A percentile compares a stretch with the other conserved stretches of the same genome.
phyloP scores from a whole-genome alignment of 768 basidiomycete genomes.

The Podaxis pistillaris region DNA sequence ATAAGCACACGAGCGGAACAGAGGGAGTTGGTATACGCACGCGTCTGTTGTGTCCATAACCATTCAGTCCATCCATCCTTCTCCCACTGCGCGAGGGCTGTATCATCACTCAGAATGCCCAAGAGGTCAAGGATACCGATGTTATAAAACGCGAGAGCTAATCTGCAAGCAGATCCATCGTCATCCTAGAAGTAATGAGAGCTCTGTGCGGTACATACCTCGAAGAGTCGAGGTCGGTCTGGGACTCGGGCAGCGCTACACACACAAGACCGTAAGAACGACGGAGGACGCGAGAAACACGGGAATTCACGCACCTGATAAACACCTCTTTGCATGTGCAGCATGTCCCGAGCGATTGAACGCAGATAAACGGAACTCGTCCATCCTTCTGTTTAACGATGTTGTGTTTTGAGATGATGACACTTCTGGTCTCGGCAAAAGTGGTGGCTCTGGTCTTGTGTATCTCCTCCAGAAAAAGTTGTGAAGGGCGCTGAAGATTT shows the following conservation, averaged over 20 bases:
- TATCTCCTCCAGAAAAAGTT: conserved; percentile 7
- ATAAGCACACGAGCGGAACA: background rate
- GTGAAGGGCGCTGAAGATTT: conserved; percentile 5
- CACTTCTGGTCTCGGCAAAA: background rate
- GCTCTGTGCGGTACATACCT: conserved; percentile 41
- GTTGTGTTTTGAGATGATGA: background rate
- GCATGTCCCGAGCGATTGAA: conserved; percentile 55
- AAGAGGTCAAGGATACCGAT: conserved; percentile 82
- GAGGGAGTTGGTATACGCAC: conserved; percentile 26
- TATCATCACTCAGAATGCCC: conserved; percentile 36
- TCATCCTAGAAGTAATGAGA: background rate
- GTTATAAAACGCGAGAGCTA: conserved; percentile 88
- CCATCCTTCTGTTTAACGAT: background rate
- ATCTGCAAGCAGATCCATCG: conserved; percentile 37
- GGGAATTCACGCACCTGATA: conserved; percentile 39
- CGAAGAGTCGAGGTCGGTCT: conserved; percentile 69
- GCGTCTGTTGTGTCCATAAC: conserved; percentile 87
- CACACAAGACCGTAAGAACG: background rate
- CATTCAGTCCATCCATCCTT: conserved; percentile 71
- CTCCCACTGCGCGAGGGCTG: conserved; percentile 44
- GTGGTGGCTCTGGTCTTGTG: background rate
- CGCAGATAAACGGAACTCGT: conserved; percentile 23
- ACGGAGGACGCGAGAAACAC: background rate
- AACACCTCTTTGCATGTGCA: conserved; percentile 63
- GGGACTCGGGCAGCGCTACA: conserved; percentile 61